A percentile compares a stretch with the other conserved stretches of the same genome.
Evolutionary conservation across 2,329 filamentous ascomycete genomes (phyloP).

Genomic region (Fusarium hainanense): DNA sequence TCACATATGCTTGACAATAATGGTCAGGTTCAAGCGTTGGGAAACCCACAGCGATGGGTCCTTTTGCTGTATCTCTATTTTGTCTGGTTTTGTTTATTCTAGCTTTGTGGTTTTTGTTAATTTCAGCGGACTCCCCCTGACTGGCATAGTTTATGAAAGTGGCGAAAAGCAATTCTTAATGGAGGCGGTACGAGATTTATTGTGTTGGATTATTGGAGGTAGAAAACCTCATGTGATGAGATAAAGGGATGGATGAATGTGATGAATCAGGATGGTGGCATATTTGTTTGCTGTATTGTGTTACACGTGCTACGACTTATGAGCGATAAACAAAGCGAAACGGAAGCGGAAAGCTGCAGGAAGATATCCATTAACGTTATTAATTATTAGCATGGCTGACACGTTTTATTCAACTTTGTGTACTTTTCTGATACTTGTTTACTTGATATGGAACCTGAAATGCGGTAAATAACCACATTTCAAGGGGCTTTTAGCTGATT

Average conservation of each 20-base stretch:
- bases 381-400: slow-evolving; percentile 13
- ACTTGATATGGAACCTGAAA: not conserved
- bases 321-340: slow-evolving; percentile 45
- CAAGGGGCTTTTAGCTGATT: not conserved
- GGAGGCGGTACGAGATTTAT: slow-evolving; percentile 25
- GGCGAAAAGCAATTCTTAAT: slow-evolving; percentile 33
- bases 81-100: not conserved
- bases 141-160: slow-evolving; percentile 19
- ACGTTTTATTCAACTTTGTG: slow-evolving; percentile 4
- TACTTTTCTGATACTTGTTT: not conserved
- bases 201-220: slow-evolving; percentile 21
- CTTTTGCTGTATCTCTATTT: slow-evolving; percentile 11
- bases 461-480: not conserved
- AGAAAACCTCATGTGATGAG: slow-evolving; percentile 27
- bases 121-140: slow-evolving; percentile 20
- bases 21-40: slow-evolving; percentile 32
- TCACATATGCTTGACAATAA: slow-evolving; percentile 9
- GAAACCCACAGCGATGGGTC: slow-evolving; percentile 37
- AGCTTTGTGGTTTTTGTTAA: not conserved
- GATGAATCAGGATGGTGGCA: slow-evolving; percentile 33
- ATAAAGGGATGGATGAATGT: slow-evolving; percentile 1
- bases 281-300: slow-evolving; percentile 30
- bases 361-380: slow-evolving; percentile 45
- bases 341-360: slow-evolving; percentile 35
- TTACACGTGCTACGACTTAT: slow-evolving; percentile 46